Evolutionary conservation across 2,329 filamentous ascomycete species (phyloP), one percentile per base, ranked within the genome.

Genomic region (Torrubiellomyces zombiae): DNA sequence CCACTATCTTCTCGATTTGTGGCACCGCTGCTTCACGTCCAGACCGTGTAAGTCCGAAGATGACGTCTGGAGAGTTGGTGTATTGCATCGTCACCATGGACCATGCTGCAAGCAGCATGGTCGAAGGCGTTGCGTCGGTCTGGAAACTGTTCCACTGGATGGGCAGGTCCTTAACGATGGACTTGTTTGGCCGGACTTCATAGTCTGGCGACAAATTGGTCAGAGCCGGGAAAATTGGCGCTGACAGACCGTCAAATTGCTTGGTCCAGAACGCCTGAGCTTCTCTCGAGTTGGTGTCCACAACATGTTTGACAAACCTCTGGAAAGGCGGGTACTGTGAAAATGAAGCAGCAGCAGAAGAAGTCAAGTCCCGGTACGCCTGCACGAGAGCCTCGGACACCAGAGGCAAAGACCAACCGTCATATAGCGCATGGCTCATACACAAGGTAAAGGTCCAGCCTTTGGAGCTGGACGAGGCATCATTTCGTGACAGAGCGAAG

Each of bases 391-490:
- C 43, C 11, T 54, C 53, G 16, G 57, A 43, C 2, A 58, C 35
- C 6, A 58, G 38, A 5, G 48, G 48, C 50, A 59, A 51, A 2
- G 51, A 56, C 58, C 60, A 63, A 11, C 60, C 60, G 25, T 66
- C 61, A 28, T 64, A 66, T 1, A 63, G 38, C 7, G 52, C 53
- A 32, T 65, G 60, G 28, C 63, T 60, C 33, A 60, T 49, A 2
- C 56, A 58, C 35, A 14, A 44, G 11, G 61, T 44, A 13, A 35
- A 30, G 20, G 21, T 20, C 14, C 15, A 21, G 12, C 11, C 5
- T 16, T 23, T n/a, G n/a, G n/a, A n/a, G 18, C 12, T 27, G 8
- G 11, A 24, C n/a, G 16, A 26, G 19, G 17, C 9, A 14, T 9
- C 23, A 6, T 10, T 28, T 18, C 7, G 18, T 21, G 15, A 28